Percentiles rank a stretch among this genome's conserved stretches.
phyloP scores from a whole-genome alignment of 495 filamentous ascomycete species.

The Penicillium desertorum region DNA sequence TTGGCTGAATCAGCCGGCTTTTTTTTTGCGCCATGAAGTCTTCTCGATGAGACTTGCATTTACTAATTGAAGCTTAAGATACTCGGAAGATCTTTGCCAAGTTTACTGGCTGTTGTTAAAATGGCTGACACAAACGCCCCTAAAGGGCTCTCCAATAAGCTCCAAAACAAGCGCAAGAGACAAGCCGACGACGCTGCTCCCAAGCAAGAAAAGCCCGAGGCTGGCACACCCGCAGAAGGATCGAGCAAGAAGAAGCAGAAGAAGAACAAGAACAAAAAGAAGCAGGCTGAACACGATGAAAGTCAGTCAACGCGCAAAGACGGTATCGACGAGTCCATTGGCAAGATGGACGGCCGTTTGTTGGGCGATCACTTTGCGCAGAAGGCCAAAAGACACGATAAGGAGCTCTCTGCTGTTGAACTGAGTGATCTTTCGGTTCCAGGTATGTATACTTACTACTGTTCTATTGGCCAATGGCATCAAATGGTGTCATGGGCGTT shows the following conservation, averaged over 20 bases:
- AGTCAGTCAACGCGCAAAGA: conserved; percentile 54
- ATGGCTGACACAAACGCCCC: conserved; percentile 26
- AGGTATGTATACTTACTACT: conserved; percentile 49
- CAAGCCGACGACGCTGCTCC: conserved; percentile 42
- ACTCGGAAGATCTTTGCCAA: not conserved
- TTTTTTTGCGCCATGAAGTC: conserved; percentile 23
- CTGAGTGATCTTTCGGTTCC: conserved; percentile 78
- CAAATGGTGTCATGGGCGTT: not conserved
- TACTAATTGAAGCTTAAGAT: conserved; percentile 5
- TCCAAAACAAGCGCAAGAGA: conserved; percentile 54
- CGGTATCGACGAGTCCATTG: conserved; percentile 79
- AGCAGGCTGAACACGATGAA: conserved; percentile 51
- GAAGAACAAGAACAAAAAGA: conserved; percentile 55
- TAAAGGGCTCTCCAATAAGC: conserved; percentile 36
- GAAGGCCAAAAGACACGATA: conserved; percentile 71
- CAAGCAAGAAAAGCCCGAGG: conserved; percentile 27
- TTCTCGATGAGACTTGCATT: conserved; percentile 7
- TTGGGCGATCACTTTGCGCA: conserved; percentile 87
- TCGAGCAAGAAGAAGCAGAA: conserved; percentile 47
- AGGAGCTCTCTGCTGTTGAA: conserved; percentile 77
- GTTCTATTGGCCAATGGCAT: not conserved
- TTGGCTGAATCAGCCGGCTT: conserved; percentile 30
- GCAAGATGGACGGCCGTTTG: conserved; percentile 74
- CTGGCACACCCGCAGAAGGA: conserved; percentile 29
- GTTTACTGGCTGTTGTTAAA: not conserved